Conservation (phyloP, 768 basidiomycete genomes). For the Wakefieldia striispora region DNA sequence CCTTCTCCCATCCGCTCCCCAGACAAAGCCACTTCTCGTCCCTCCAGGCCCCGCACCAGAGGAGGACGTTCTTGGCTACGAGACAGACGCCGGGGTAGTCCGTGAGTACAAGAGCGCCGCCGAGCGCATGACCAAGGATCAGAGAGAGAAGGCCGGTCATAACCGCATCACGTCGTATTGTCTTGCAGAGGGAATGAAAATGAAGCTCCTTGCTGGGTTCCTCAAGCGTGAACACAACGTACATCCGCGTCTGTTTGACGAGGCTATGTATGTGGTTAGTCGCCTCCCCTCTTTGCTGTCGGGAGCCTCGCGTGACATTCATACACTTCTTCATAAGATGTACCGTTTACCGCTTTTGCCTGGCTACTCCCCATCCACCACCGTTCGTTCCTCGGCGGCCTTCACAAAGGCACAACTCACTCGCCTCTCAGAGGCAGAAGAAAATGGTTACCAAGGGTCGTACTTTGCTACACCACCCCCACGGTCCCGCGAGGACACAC, state of each 20-base stretch:
- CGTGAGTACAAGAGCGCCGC: slow-evolving; percentile 81
- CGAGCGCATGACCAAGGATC: slow-evolving; percentile 85
- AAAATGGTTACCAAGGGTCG: slow-evolving; percentile 83
- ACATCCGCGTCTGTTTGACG: slow-evolving; percentile 81
- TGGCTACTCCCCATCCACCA: slow-evolving; percentile 83
- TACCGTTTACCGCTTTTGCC: slow-evolving; percentile 90
- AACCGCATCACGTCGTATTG: slow-evolving; percentile 88
- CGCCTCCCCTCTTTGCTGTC: background rate
- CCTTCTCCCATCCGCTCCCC: slow-evolving; percentile 84
- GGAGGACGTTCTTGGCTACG: slow-evolving; percentile 56
- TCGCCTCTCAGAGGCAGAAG: slow-evolving; percentile 83
- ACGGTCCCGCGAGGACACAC: slow-evolving; percentile 16
- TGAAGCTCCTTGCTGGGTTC: slow-evolving; percentile 81
- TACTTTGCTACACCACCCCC: slow-evolving; percentile 54
- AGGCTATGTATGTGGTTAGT: slow-evolving; percentile 89
- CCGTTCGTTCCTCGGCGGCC: slow-evolving; percentile 79
- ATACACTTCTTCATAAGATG: slow-evolving; percentile 49
- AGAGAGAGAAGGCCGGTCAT: slow-evolving; percentile 78
- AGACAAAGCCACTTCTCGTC: slow-evolving; percentile 65
- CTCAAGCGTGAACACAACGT: slow-evolving; percentile 94
- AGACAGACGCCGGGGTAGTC: slow-evolving; percentile 58
- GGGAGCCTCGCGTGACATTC: background rate
- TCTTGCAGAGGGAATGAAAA: slow-evolving; percentile 79
- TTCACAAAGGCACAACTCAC: slow-evolving; percentile 58
- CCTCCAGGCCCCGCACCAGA: slow-evolving; percentile 27